Evolutionary conservation across 148 eudicot species (phyloP), one percentile per base, ranked within the genome.

Genomic region (Dysphania ambrosioides): DNA sequence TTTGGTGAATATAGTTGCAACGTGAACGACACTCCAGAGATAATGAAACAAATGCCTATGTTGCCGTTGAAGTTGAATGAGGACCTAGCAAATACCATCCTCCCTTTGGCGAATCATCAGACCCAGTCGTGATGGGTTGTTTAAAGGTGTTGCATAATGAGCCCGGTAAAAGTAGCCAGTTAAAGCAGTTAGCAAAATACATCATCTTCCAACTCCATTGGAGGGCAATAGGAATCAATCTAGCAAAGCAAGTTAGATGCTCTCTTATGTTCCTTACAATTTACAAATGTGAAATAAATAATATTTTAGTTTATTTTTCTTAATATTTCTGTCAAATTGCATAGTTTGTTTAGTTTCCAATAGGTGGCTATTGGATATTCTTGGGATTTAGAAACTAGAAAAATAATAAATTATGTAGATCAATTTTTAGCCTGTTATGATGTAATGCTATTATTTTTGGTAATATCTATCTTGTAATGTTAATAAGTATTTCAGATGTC

Each of bases 21-120:
- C 82, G 76, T 90, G 80, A 85, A 78, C 47, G 97, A 95, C 65
- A 82, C 81, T 72, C 97, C 99, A 8, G 99, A 95, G 77, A 86
- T 88, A 73, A 90, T 95, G 99, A 90, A 85, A 83, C 97, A 89
- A 82, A 90, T 95, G 99, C 99, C 99, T n/a, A 96, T 96, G 0
- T 84, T 95, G 35, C 96, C 97, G 7, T 91, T 92, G 79, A 89
- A 90, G 86, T 75, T 95, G 83, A 89, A 95, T 26, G 97, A 92
- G 78, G 97, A 95, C 38, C 89, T 95, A 19, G 89, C 87, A 16
- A 84, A 72, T 75, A 79, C 88, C 67, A 79, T 90, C 82, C 94
- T 95, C 64, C 91, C 90, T 55, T 78, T 64, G 68, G 32, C 81
- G 62, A 81, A 86, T 74, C 80, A 86, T 78, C 86, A 79, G 30